phyloP scores from a whole-genome alignment of 2,329 filamentous ascomycete species.

The Arthrinium phaeospermum region DNA sequence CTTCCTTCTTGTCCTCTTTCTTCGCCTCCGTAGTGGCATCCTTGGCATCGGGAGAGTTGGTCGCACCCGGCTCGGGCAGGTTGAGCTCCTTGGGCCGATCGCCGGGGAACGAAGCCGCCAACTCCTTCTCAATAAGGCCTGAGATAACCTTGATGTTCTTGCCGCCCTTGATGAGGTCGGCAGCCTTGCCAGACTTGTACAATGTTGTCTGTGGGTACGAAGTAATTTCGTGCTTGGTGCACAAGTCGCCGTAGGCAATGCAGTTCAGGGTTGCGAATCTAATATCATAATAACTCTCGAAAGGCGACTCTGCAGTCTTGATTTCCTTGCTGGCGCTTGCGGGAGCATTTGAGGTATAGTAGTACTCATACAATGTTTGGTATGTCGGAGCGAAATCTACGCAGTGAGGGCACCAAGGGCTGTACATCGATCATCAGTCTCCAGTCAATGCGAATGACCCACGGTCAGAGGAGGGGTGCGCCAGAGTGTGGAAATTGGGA shows the following conservation, averaged over 20 bases:
- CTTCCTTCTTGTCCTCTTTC: slow-evolving; percentile 30
- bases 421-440: slow-evolving; percentile 40
- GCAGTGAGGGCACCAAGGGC: slow-evolving; percentile 75
- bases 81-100: slow-evolving; percentile 72
- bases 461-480: neutral
- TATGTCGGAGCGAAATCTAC: slow-evolving; percentile 79
- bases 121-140: slow-evolving; percentile 72
- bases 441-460: slow-evolving; percentile 1
- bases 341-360: slow-evolving; percentile 82
- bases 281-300: slow-evolving; percentile 86
- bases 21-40: slow-evolving; percentile 29
- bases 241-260: slow-evolving; percentile 80
- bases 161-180: slow-evolving; percentile 68
- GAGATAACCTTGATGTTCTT: slow-evolving; percentile 72
- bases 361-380: slow-evolving; percentile 95
- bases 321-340: slow-evolving; percentile 58
- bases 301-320: slow-evolving; percentile 46
- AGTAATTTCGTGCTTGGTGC: slow-evolving; percentile 67
- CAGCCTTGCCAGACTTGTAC: slow-evolving; percentile 76
- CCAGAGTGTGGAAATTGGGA: neutral
- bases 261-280: slow-evolving; percentile 89
- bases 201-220: slow-evolving; percentile 80
- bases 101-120: slow-evolving; percentile 82
- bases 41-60: slow-evolving; percentile 43
- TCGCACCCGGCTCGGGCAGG: slow-evolving; percentile 75